A percentile compares a stretch with the other conserved stretches of the same genome.
These are phyloP conservation scores for Huntiella bhutanensis DNA, from an alignment of 2,329 filamentous ascomycete species.

Conservation along the genomic window DNA sequence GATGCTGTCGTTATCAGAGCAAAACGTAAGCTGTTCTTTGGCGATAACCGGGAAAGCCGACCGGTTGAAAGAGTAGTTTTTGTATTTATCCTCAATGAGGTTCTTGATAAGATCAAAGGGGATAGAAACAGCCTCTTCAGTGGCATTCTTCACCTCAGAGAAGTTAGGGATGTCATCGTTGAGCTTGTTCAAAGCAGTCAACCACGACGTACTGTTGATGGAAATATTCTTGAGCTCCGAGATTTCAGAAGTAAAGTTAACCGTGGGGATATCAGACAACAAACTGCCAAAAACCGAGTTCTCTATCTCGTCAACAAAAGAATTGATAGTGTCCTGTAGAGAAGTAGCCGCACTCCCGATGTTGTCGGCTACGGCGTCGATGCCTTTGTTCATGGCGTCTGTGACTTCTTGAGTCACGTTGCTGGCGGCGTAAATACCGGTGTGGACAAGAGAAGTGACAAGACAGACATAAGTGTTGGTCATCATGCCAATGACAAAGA, in stretches of 20 bases:
- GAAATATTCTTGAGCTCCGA: slow-evolving; percentile 49
- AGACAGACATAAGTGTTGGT: slow-evolving; percentile 81
- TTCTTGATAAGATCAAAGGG: slow-evolving; percentile 68
- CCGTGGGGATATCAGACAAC: slow-evolving; percentile 24
- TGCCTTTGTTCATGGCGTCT: slow-evolving; percentile 28
- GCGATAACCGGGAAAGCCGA: slow-evolving; percentile 63
- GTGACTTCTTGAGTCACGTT: slow-evolving; percentile 34
- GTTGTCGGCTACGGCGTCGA: slow-evolving; percentile 35
- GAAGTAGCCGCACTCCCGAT: slow-evolving; percentile 39
- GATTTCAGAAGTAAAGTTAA: slow-evolving; percentile 49
- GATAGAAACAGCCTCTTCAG: slow-evolving; percentile 50
- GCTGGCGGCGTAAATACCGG: slow-evolving; percentile 51
- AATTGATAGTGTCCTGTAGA: slow-evolving; percentile 28
- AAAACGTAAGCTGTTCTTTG: slow-evolving; percentile 72
- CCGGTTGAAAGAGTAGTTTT: slow-evolving; percentile 59
- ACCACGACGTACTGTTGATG: slow-evolving; percentile 46
- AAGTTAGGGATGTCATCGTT: slow-evolving; percentile 72
- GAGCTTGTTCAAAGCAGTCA: slow-evolving; percentile 49
- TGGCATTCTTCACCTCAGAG: slow-evolving; percentile 63
- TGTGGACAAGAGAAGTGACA: slow-evolving; percentile 64
- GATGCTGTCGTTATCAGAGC: slow-evolving; percentile 67
- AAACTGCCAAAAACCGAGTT: slow-evolving; percentile 31
- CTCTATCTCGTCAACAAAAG: slow-evolving; percentile 26
- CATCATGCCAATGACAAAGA: slow-evolving; percentile 85
- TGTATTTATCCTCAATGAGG: slow-evolving; percentile 51